Percentiles rank a stretch among this genome's conserved stretches.
Evolutionary conservation across 2,329 filamentous ascomycete genomes (phyloP).

Genomic region (Microthyrium microscopicum): DNA sequence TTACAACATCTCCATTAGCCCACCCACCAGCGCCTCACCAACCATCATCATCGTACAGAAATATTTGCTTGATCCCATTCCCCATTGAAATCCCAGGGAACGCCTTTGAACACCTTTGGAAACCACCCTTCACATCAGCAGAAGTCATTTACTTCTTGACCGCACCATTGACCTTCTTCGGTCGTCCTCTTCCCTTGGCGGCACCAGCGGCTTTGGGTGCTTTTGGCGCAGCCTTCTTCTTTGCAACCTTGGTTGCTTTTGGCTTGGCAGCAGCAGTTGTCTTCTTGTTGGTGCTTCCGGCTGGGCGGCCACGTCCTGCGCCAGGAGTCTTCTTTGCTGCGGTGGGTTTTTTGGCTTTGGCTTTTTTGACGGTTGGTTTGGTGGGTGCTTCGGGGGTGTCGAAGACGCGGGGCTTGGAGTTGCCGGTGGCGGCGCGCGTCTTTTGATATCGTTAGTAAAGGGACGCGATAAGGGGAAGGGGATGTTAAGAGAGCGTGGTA

Average conservation of each 20-base stretch:
- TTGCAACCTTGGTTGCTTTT: no score
- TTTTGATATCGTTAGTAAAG: not conserved
- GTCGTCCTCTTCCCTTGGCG: no score
- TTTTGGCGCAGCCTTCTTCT: slow-evolving; percentile 5
- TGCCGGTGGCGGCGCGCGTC: slow-evolving; percentile 1
- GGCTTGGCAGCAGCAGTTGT: no score
- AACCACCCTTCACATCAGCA: slow-evolving; percentile 1
- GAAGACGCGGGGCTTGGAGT: slow-evolving; percentile 4
- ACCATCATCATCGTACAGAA: not conserved
- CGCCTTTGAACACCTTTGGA: not conserved
- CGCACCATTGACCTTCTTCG: slow-evolving; percentile 4
- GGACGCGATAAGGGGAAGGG: not conserved
- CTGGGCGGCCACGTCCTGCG: no score
- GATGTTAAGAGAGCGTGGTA: not conserved
- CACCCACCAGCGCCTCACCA: not conserved
- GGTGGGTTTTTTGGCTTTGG: slow-evolving; percentile 5
- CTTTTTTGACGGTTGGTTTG: slow-evolving; percentile 1
- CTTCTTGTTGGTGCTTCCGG: no score
- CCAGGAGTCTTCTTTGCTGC: slow-evolving; percentile 4
- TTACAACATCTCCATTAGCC: not conserved
- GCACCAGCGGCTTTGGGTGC: no score
- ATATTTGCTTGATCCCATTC: not conserved
- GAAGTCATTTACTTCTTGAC: slow-evolving; percentile 3
- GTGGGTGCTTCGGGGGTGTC: slow-evolving; percentile 1
- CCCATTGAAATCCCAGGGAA: not conserved